phyloP scores from a whole-genome alignment of 257 asterid genomes.

The Fraxinus anomala region DNA sequence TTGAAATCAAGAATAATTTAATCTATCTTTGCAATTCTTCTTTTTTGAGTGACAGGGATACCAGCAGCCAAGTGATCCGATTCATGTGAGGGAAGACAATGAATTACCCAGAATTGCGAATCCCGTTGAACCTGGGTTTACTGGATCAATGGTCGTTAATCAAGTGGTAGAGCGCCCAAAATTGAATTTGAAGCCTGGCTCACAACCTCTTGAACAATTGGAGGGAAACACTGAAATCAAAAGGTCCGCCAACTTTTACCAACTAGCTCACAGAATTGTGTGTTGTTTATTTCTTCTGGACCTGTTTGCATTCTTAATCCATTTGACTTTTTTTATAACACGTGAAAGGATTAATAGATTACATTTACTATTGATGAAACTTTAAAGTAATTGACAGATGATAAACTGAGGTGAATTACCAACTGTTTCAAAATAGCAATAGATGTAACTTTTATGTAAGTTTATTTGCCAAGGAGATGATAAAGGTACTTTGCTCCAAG shows the following conservation, averaged over 20 bases:
- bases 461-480: neutral
- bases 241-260: conserved; percentile 45
- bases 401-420: neutral
- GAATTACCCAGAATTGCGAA: conserved; percentile 40
- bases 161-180: conserved; percentile 67
- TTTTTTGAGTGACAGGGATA: conserved; percentile 29
- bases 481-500: no score
- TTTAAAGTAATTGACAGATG: neutral
- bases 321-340: neutral
- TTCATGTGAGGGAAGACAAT: conserved; percentile 36
- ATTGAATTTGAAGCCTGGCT: conserved; percentile 74
- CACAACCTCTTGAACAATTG: conserved; percentile 52
- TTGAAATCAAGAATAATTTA: conserved; percentile 3
- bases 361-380: neutral
- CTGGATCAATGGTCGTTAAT: conserved; percentile 27
- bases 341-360: neutral
- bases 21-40: conserved; percentile 3
- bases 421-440: neutral
- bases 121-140: conserved; percentile 36
- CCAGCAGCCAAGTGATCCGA: conserved; percentile 50
- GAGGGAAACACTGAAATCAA: conserved; percentile 55
- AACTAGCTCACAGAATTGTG: neutral
- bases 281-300: neutral
- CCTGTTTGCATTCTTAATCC: conserved; percentile 5
- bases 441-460: neutral